phyloP scores from a whole-genome alignment of 1,139 yeast species.

The Candida frijolesensis region DNA sequence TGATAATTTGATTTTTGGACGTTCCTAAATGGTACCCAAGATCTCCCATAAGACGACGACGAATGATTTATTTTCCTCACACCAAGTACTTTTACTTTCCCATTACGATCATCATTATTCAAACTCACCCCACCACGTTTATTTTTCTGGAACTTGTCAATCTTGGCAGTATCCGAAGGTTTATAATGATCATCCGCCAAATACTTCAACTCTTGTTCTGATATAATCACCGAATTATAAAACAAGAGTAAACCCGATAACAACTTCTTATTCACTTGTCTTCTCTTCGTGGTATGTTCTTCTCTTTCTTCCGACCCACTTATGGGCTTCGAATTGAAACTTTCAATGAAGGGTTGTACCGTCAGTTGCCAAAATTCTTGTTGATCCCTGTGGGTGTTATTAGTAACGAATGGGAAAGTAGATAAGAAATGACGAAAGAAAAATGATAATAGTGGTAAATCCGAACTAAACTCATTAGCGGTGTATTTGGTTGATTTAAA shows the following conservation, averaged over 20 bases:
- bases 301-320: slow-evolving; percentile 68
- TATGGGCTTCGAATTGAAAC: slow-evolving; percentile 71
- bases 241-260: slow-evolving; percentile 64
- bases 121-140: slow-evolving; percentile 5
- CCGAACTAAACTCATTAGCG: slow-evolving; percentile 19
- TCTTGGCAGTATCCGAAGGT: slow-evolving; percentile 55
- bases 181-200: slow-evolving; percentile 45
- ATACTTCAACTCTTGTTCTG: slow-evolving; percentile 58
- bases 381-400: slow-evolving; percentile 46
- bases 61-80: slow-evolving; percentile 41
- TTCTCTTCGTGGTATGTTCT: slow-evolving; percentile 73
- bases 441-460: slow-evolving; percentile 69
- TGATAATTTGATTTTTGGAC: slow-evolving; percentile 37
- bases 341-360: slow-evolving; percentile 78
- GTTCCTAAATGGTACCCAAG: slow-evolving; percentile 29
- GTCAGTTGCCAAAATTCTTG: slow-evolving; percentile 72
- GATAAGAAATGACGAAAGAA: slow-evolving; percentile 62
- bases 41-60: slow-evolving; percentile 3
- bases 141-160: slow-evolving; percentile 37
- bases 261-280: slow-evolving; percentile 58
- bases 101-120: slow-evolving; percentile 3
- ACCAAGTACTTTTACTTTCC: slow-evolving; percentile 65
- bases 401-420: slow-evolving; percentile 74
- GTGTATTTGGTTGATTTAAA: slow-evolving; percentile 36
- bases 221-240: slow-evolving; percentile 74